A percentile compares a stretch with the other conserved stretches of the same genome.
Evolutionary conservation across 1,139 yeast species (phyloP).

Genomic region (Protomyces macrosporus): DNA sequence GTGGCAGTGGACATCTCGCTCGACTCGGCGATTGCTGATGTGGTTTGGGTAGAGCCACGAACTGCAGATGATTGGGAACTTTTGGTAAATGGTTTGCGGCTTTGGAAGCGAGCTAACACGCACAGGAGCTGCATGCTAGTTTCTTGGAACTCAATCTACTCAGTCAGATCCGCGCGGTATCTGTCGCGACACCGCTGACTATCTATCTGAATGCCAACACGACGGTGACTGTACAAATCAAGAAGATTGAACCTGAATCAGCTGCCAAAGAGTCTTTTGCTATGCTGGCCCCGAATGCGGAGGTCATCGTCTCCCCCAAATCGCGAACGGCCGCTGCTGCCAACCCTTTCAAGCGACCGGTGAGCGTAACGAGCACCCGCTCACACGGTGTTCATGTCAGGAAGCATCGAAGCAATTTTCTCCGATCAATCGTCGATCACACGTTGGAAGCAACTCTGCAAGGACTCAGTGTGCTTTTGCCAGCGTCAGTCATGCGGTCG

Average conservation of each 20-base stretch:
- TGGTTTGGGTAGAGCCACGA: slow-evolving; percentile 71
- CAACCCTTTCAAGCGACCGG: not conserved
- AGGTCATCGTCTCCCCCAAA: slow-evolving; percentile 79
- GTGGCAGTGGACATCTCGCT: slow-evolving; percentile 44
- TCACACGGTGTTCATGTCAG: not conserved
- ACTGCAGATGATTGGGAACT: slow-evolving; percentile 80
- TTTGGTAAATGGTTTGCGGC: not conserved
- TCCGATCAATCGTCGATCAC: slow-evolving; percentile 14
- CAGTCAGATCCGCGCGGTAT: slow-evolving; percentile 74
- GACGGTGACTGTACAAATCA: slow-evolving; percentile 57
- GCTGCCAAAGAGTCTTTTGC: slow-evolving; percentile 44
- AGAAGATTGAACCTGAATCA: slow-evolving; percentile 52
- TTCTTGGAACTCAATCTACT: slow-evolving; percentile 68
- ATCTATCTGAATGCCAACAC: slow-evolving; percentile 63
- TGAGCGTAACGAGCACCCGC: slow-evolving; percentile 3
- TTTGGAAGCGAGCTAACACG: slow-evolving; percentile 43
- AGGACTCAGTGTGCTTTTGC: slow-evolving; percentile 10
- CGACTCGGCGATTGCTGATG: slow-evolving; percentile 50
- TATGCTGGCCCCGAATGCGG: slow-evolving; percentile 64
- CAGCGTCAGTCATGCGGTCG: slow-evolving; percentile 3
- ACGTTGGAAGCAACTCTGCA: not conserved
- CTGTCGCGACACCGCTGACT: slow-evolving; percentile 54
- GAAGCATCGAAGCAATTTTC: slow-evolving; percentile 12
- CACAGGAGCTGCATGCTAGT: slow-evolving; percentile 64
- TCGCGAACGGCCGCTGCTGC: slow-evolving; percentile 43